Base-by-base conservation (phyloP, 345 rosid genomes). In the Microthlaspi erraticum region DNA sequence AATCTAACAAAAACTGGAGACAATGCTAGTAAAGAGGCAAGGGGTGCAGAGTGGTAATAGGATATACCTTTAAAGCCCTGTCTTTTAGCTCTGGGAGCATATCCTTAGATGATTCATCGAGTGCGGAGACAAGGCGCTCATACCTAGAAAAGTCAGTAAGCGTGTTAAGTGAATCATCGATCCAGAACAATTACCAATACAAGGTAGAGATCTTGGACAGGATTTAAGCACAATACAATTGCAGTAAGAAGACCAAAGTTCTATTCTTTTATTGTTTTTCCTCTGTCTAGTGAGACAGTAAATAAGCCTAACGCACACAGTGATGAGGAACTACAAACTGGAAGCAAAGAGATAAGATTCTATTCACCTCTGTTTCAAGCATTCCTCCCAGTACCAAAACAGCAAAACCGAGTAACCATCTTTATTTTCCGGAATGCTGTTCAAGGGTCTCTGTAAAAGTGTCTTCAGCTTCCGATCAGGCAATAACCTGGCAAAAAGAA, bases 371-470 rank as follows among this genome's bases (percentile, higher is more conserved):
- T 83, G 90, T 85, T 89, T 94, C 74, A 94, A 78, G 81, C 96
- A 85, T n/a, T 94, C 99, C 78, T 94, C 99, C 88, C 94, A 94
- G 71, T 91, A 91, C 99, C 97, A 94, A 70, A 89, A 89, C 17
- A 91, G 89, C 60, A 91, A 78, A 79, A 94, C 93, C 44, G 98
- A 88, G 77, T 88, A 71, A 60, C 98, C 99, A 81, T 94, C 99
- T 78, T 89, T 94, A 34, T 79, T 86, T 75, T 94, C 93, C 3
- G 96, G 88, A 63, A 94, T 80, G 45, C 79, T 73, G 60, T 83
- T 81, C 13, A 94, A 53, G 7, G 97, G 96, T 71, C 85, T 82
- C 63, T 91, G 99, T 72, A 89, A 63, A 72, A 94, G 95, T 45
- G 90, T 83, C 87, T 89, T 94, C 77, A 94, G 83, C 88, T 94